Evolutionary conservation across 163 green algal species (phyloP), one percentile per base, ranked within the genome.

Genomic region (Coccomyxa subellipsoidea): DNA sequence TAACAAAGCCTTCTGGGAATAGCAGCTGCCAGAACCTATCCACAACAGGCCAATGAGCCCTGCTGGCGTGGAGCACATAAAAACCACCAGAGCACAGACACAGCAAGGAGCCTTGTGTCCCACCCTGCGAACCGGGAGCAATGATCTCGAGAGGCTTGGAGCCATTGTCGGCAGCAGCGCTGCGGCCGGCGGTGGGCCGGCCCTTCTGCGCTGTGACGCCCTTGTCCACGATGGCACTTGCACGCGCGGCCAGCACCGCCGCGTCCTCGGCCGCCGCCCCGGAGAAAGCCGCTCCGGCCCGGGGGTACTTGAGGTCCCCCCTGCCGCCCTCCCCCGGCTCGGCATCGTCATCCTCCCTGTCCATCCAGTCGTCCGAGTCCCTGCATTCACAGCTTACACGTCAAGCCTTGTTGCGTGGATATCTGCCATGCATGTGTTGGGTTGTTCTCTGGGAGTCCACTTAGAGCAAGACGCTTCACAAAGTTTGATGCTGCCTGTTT

Each of bases 331-430:
- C 70, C 15, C 21, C 70, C 0, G 12, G n/a, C 27, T 15, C 70
- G 31, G 9, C 18, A 10, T 47, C 34, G 31, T 39, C 70, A 38
- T 39, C 32, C 18, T 38, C 32, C 15, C 47, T 12, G 5, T 77
- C 70, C 18, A 27, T 77, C 70, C 70, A 77, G 34, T 77, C 70
- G 32, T 77, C 70, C 27, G 70, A 77, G 5, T 77, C 70, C 70
- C 70, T 77, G 70, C 70, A 73, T 27, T 32, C 6, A 54, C 8
- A 59, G 15, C 47, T 1, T 23, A 8, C n/a, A n/a, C n/a, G 66
- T 8, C 66, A 35, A 73, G 66, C 4, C 29, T 35, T 35, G n/a
- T 34, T 12, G 59, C 25, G 59, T 35, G 7, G 29, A 23, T 73
- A 1, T 34, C 29, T 18, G 2, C 21, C 4, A 34, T 73, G 21